These are phyloP conservation scores for Candida suzukii DNA, from an alignment of 805 yeast genomes.

Conservation along the genomic window DNA sequence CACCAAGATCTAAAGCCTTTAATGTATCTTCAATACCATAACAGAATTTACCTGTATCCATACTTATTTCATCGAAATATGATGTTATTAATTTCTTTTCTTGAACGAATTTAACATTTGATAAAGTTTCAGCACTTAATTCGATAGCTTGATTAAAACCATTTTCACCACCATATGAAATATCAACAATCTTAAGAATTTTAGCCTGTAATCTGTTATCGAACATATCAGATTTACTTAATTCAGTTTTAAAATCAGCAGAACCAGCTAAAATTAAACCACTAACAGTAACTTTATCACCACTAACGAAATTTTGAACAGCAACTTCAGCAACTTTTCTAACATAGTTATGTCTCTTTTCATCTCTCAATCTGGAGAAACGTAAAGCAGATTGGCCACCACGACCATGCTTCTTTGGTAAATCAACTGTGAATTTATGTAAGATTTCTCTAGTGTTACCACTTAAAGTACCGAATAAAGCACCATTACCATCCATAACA, in stretches of 20 bases:
- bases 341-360: conserved; percentile 97
- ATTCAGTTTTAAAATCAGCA: conserved; percentile 96
- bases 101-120: conserved; percentile 96
- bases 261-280: conserved; percentile 98
- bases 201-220: conserved; percentile 84
- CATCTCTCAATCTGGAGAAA: conserved; percentile 98
- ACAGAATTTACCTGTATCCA: conserved; percentile 96
- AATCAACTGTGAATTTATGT: conserved; percentile 93
- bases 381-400: conserved; percentile 99
- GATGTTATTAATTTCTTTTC: conserved; percentile 90
- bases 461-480: conserved; percentile 87
- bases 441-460: conserved; percentile 96
- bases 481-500: conserved; percentile 99
- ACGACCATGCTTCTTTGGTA: conserved; percentile 99
- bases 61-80: conserved; percentile 96
- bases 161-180: conserved; percentile 98
- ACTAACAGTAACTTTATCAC: conserved; percentile 87
- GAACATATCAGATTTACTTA: conserved; percentile 87
- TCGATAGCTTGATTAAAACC: conserved; percentile 99
- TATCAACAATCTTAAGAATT: conserved; percentile 88
- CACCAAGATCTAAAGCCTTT: conserved; percentile 94
- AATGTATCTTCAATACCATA: conserved; percentile 95
- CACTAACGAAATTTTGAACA: conserved; percentile 92
- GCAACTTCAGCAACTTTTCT: conserved; percentile 98
- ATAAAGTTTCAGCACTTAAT: conserved; percentile 91